These are phyloP conservation scores for Alternaria gaisen DNA, from an alignment of 2,329 filamentous ascomycete species.

Conservation along the genomic window DNA sequence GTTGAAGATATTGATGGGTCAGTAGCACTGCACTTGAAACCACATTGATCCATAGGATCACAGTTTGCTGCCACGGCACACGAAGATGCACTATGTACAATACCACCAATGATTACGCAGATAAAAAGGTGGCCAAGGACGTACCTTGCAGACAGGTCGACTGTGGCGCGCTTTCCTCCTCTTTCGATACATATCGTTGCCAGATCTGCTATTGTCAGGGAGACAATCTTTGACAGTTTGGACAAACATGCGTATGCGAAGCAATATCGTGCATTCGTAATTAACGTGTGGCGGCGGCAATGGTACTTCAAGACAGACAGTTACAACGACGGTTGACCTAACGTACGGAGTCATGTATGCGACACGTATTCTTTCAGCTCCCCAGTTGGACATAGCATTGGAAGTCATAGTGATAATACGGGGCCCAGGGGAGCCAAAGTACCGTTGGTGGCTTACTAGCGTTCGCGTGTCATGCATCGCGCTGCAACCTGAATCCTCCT, in stretches of 20 bases:
- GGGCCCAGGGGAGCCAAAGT: neutral
- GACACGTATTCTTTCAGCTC: neutral
- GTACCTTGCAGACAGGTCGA: too few relatives aligned
- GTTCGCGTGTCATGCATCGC: neutral
- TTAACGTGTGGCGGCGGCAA: neutral
- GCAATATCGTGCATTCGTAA: too few relatives aligned
- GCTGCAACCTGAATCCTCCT: neutral
- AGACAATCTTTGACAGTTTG: too few relatives aligned
- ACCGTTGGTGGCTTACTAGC: neutral
- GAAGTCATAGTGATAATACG: neutral
- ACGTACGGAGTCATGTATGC: neutral
- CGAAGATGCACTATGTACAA: too few relatives aligned
- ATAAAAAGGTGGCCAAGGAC: too few relatives aligned
- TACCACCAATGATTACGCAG: too few relatives aligned
- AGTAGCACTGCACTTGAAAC: slow-evolving; percentile 11
- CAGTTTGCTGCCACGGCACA: too few relatives aligned
- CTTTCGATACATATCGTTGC: too few relatives aligned
- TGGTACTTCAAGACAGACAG: neutral
- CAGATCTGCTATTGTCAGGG: too few relatives aligned
- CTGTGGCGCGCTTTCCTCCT: too few relatives aligned
- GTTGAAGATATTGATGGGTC: slow-evolving; percentile 69
- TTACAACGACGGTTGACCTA: neutral
- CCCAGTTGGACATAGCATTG: neutral
- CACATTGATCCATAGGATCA: too few relatives aligned
- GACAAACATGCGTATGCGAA: too few relatives aligned